Percentiles rank a stretch among this genome's conserved stretches.
These are phyloP conservation scores for Penicillium sp. DNA, from an alignment of 2,329 filamentous ascomycete species.

Conservation along the genomic window DNA sequence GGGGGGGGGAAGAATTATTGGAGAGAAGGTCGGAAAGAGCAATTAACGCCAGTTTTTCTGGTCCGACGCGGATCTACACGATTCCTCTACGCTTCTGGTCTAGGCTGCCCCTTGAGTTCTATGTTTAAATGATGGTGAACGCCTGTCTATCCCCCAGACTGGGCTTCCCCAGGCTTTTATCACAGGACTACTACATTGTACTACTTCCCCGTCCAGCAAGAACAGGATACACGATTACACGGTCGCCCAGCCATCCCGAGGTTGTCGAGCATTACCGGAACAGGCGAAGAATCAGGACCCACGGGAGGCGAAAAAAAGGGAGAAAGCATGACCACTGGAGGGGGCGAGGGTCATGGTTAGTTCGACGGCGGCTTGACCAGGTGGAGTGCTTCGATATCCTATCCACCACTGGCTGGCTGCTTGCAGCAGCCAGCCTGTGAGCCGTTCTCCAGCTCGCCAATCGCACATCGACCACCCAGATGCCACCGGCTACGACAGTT, in stretches of 20 bases:
- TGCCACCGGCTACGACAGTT: constrained; percentile 1
- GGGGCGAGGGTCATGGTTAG: neutral
- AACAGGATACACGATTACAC: neutral
- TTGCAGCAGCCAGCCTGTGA: neutral
- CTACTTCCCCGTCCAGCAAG: neutral
- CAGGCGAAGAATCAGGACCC: neutral
- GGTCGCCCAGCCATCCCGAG: neutral
- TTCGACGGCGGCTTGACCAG: constrained; percentile 1
- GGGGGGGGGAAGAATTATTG: neutral
- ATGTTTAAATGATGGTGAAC: constrained; percentile 1
- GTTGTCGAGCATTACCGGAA: constrained; percentile 6
- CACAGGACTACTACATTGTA: neutral
- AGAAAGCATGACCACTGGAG: neutral
- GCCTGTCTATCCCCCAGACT: neutral
- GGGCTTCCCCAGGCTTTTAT: neutral
- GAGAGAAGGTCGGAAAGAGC: neutral
- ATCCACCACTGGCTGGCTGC: neutral
- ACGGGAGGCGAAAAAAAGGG: constrained; percentile 9
- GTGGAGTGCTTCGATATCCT: constrained; percentile 1
- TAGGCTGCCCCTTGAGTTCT: neutral
- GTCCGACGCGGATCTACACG: constrained; percentile 1
- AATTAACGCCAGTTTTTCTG: neutral
- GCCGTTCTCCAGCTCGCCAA: neutral
- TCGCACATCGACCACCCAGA: neutral
- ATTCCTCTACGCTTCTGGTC: neutral